phyloP scores from a whole-genome alignment of 352 stramenopile genomes.

The Blastocystis sp. region DNA sequence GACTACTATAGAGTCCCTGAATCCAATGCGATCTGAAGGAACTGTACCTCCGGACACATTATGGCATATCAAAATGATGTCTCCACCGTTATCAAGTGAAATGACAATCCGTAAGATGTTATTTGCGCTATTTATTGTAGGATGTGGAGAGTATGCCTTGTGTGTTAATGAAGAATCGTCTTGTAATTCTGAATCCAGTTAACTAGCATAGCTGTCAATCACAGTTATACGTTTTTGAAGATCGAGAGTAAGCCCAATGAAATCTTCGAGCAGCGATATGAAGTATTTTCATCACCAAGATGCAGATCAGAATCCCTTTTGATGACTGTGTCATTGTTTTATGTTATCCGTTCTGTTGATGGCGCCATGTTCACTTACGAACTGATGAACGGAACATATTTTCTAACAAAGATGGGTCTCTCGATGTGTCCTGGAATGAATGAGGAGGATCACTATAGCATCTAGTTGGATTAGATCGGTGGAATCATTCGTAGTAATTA shows the following conservation, averaged over 20 bases:
- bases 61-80: constrained; percentile 60
- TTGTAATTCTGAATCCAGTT: neutral
- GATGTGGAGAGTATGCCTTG: constrained; percentile 15
- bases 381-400: neutral
- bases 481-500: neutral
- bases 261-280: neutral
- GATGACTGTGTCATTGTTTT: neutral
- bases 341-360: neutral
- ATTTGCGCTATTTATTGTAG: neutral
- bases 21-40: neutral
- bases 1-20: neutral
- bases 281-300: neutral
- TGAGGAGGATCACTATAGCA: no score
- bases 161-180: neutral
- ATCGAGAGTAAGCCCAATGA: neutral
- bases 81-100: neutral
- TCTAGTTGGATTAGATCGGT: no score
- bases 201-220: constrained; percentile 6
- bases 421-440: no score
- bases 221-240: neutral
- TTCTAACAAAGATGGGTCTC: no score
- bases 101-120: neutral
- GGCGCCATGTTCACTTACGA: neutral
- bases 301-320: neutral
- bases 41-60: constrained; percentile 26